These are phyloP conservation scores for Cryptococcus maquisensis DNA, from an alignment of 1,284 basidiomycete genomes.

Conservation along the genomic window DNA sequence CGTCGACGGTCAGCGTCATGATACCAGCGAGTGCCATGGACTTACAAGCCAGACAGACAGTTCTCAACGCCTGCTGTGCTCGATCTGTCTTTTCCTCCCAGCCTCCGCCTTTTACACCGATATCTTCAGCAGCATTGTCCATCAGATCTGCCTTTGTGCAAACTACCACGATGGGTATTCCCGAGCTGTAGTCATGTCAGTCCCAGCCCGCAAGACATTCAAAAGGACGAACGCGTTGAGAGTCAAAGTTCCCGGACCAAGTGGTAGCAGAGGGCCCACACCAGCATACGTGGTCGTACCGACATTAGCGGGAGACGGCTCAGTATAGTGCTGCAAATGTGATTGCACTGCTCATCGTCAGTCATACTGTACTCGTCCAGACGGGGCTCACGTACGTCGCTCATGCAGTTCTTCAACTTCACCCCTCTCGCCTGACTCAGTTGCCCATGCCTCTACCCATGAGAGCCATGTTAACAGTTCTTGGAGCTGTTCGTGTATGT, in stretches of 20 bases:
- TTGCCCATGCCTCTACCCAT: slow-evolving; percentile 75
- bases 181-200: slow-evolving; percentile 51
- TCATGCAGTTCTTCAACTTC: slow-evolving; percentile 77
- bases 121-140: slow-evolving; percentile 65
- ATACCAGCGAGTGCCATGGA: slow-evolving; percentile 13
- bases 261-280: slow-evolving; percentile 59
- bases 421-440: slow-evolving; percentile 16
- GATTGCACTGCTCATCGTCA: slow-evolving; percentile 63
- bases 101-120: slow-evolving; percentile 59
- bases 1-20: not conserved
- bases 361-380: not conserved
- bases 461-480: slow-evolving; percentile 79
- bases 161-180: slow-evolving; percentile 81
- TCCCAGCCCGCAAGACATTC: not conserved
- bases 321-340: slow-evolving; percentile 80
- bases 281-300: slow-evolving; percentile 39
- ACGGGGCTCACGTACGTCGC: slow-evolving; percentile 59
- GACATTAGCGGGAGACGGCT: slow-evolving; percentile 61
- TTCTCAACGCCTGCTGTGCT: slow-evolving; percentile 88
- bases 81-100: slow-evolving; percentile 96
- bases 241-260: slow-evolving; percentile 72
- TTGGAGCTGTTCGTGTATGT: slow-evolving; percentile 52
- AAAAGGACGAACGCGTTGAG: slow-evolving; percentile 56
- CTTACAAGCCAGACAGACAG: slow-evolving; percentile 86
- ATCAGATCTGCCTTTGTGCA: slow-evolving; percentile 89